Conservation (phyloP, 1,139 yeast species). For the Torulaspora globosa region DNA sequence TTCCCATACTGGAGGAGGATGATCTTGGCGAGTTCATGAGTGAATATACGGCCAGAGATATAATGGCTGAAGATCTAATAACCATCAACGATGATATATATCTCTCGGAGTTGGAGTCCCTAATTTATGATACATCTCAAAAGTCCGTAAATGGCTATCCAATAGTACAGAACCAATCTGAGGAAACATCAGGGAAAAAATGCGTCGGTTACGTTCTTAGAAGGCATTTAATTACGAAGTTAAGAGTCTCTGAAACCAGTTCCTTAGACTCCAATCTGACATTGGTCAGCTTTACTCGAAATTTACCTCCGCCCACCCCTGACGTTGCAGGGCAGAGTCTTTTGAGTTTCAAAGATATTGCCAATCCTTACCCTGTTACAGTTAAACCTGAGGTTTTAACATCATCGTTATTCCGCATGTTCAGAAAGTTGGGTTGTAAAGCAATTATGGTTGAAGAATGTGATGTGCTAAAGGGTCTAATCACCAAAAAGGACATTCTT, state of each 20-base stretch:
- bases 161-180: slow-evolving; percentile 38
- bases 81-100: slow-evolving; percentile 43
- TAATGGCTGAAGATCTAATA: slow-evolving; percentile 59
- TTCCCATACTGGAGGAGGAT: slow-evolving; percentile 76
- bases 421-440: slow-evolving; percentile 77
- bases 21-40: slow-evolving; percentile 52
- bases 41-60: slow-evolving; percentile 51
- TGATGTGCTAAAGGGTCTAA: slow-evolving; percentile 54
- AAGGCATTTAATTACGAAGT: slow-evolving; percentile 23
- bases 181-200: slow-evolving; percentile 21
- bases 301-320: slow-evolving; percentile 18
- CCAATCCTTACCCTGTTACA: slow-evolving; percentile 62
- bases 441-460: slow-evolving; percentile 59
- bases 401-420: slow-evolving; percentile 63
- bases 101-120: slow-evolving; percentile 38
- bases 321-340: slow-evolving; percentile 16
- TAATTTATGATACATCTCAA: slow-evolving; percentile 29
- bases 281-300: slow-evolving; percentile 20
- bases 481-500: slow-evolving; percentile 66
- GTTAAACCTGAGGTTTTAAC: slow-evolving; percentile 54
- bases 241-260: slow-evolving; percentile 16
- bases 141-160: slow-evolving; percentile 56
- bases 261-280: slow-evolving; percentile 17
- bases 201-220: slow-evolving; percentile 34
- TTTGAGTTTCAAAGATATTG: slow-evolving; percentile 43